Evolutionary conservation across 768 basidiomycete species (phyloP).

Genomic region (Termitomyces heimii): DNA sequence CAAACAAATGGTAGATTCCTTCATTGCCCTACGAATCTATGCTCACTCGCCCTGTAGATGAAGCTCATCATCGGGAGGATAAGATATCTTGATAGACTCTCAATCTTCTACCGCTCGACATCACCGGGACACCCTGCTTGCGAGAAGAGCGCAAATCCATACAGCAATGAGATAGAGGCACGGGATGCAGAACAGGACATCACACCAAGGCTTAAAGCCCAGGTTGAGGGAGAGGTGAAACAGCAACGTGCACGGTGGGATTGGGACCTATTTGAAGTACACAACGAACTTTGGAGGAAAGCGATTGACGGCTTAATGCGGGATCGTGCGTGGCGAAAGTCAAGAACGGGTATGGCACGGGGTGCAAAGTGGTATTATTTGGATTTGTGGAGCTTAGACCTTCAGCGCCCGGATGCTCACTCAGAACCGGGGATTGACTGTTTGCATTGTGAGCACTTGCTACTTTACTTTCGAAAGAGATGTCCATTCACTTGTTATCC

Average conservation of each 20-base stretch:
- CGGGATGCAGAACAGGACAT: constrained; percentile 13
- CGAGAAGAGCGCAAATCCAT: constrained; percentile 14
- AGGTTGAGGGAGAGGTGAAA: constrained; percentile 14
- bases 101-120: constrained; percentile 22
- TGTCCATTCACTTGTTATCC: neutral
- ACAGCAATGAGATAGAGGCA: constrained; percentile 12
- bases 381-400: constrained; percentile 19
- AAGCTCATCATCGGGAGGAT: constrained; percentile 17
- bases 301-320: constrained; percentile 13
- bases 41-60: constrained; percentile 6
- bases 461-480: neutral
- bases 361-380: constrained; percentile 21
- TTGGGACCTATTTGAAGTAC: constrained; percentile 21
- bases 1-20: constrained; percentile 19
- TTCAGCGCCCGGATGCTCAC: constrained; percentile 23
- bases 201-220: constrained; percentile 16
- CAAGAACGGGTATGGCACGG: constrained; percentile 2
- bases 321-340: constrained; percentile 11
- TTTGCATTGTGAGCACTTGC: constrained; percentile 20
- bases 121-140: constrained; percentile 20
- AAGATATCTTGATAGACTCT: constrained; percentile 14
- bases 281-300: constrained; percentile 17
- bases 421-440: constrained; percentile 22
- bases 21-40: neutral
- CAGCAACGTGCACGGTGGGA: constrained; percentile 20